Evolutionary conservation across 139 green algal species (phyloP), one percentile per base, ranked within the genome.

Genomic region (Chlorella sp.): DNA sequence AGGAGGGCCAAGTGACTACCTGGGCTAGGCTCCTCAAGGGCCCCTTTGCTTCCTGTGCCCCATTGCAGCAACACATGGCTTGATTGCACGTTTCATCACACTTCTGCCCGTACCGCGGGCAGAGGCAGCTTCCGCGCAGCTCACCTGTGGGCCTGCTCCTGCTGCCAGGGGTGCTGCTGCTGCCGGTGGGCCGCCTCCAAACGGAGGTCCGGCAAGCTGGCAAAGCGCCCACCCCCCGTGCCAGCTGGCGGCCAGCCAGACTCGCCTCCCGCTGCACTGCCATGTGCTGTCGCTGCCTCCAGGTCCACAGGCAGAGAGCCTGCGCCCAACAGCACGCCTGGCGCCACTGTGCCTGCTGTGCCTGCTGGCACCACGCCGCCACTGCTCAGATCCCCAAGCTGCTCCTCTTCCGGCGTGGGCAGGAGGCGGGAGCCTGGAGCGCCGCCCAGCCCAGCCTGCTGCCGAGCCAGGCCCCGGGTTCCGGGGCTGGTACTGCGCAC

Each of bases 151-250:
- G 48, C 48, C 9, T 5, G 48, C 48, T 57, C 48, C 48, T 57
- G 48, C 48, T 57, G 48, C 48, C 48, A 57, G 48, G 48, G 48
- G 5, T 16, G 37, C n/a, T 84, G 75, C 48, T 84, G 86, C 86
- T 71, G 71, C 73, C 69, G 69, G 34, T 36, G 87, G 16, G 18
- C 28, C 14, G 37, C 53, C 2, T 78, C 37, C 3, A 34, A 14
- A 18, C 24, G 75, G 0, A 91, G 39, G 73, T 86, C 48, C n/a
- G 86, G 79, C 71, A 87, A 73, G 80, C 80, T 90, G 40, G 28
- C 86, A 73, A 66, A 86, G 71, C 68, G 40, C 4, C 39, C 34
- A 1, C n/a, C 75, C 18, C 1, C 37, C 18, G 75, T 34, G 75
- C 75, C 75, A 42, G 75, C 1, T 48, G 75, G 75, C 75, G 32